A percentile compares a stretch with the other conserved stretches of the same genome.
These are phyloP conservation scores for Kalaharituber pfeilii DNA, from an alignment of 2,329 filamentous ascomycete species.

Conservation along the genomic window DNA sequence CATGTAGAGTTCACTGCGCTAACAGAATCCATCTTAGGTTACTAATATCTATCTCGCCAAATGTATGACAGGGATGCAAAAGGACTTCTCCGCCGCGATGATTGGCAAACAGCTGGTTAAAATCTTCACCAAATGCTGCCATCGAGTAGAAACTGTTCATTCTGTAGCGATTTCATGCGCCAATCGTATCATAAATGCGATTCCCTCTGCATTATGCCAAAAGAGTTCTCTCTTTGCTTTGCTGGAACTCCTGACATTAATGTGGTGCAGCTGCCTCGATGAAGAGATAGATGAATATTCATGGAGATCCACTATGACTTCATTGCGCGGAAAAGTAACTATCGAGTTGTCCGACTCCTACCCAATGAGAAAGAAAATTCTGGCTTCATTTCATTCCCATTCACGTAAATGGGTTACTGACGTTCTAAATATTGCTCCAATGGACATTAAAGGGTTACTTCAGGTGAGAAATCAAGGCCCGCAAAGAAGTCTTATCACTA, in stretches of 20 bases:
- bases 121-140: slow-evolving; percentile 78
- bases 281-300: slow-evolving; percentile 87
- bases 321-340: slow-evolving; percentile 56
- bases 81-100: slow-evolving; percentile 75
- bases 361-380: slow-evolving; percentile 57
- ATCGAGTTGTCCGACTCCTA: slow-evolving; percentile 93
- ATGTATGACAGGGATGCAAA: slow-evolving; percentile 51
- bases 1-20: neutral
- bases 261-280: slow-evolving; percentile 91
- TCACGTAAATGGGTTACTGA: slow-evolving; percentile 65
- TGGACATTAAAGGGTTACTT: slow-evolving; percentile 86
- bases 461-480: neutral
- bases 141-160: slow-evolving; percentile 82
- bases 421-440: slow-evolving; percentile 67
- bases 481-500: neutral
- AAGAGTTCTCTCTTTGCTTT: slow-evolving; percentile 81
- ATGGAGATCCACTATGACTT: slow-evolving; percentile 65
- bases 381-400: slow-evolving; percentile 58
- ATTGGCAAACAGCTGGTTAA: slow-evolving; percentile 72
- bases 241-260: slow-evolving; percentile 74
- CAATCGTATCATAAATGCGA: slow-evolving; percentile 64
- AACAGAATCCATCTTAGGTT: slow-evolving; percentile 37
- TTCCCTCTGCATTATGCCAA: slow-evolving; percentile 81
- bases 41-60: slow-evolving; percentile 64
- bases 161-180: slow-evolving; percentile 69